phyloP scores from a whole-genome alignment of 2,329 filamentous ascomycete genomes.

The Claviceps lovelessii region DNA sequence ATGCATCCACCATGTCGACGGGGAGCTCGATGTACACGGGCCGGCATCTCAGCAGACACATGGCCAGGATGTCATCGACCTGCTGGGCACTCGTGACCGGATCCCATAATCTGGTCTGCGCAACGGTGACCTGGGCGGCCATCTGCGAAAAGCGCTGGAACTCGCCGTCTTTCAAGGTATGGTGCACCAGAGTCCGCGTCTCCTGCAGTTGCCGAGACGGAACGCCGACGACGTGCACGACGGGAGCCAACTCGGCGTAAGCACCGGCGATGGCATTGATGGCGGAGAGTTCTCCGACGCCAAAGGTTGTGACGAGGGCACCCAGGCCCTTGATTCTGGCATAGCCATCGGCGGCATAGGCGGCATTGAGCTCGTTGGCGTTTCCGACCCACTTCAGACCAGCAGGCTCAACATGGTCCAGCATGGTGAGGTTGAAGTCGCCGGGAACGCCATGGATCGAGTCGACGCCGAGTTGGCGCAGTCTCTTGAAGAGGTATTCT shows the following conservation, averaged over 20 bases:
- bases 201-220: conserved; percentile 30
- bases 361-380: conserved; percentile 43
- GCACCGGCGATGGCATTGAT: conserved; percentile 45
- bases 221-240: conserved; percentile 44
- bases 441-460: conserved; percentile 39
- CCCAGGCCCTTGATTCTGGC: conserved; percentile 36
- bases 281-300: conserved; percentile 42
- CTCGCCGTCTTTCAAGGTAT: conserved; percentile 41
- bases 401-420: conserved; percentile 23
- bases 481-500: conserved; percentile 42
- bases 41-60: conserved; percentile 36
- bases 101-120: conserved; percentile 30
- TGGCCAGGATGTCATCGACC: conserved; percentile 18
- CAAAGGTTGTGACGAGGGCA: conserved; percentile 43
- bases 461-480: conserved; percentile 43
- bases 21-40: conserved; percentile 45
- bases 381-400: conserved; percentile 34
- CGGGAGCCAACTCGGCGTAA: conserved; percentile 39
- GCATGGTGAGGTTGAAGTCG: conserved; percentile 24
- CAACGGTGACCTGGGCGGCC: conserved; percentile 32
- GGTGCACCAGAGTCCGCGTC: conserved; percentile 31
- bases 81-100: conserved; percentile 29
- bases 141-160: conserved; percentile 36
- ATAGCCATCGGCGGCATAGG: conserved; percentile 44
- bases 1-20: conserved; percentile 32